These are phyloP conservation scores for Willaertia magna DNA, from an alignment of 208 protist genomes.

Conservation along the genomic window DNA sequence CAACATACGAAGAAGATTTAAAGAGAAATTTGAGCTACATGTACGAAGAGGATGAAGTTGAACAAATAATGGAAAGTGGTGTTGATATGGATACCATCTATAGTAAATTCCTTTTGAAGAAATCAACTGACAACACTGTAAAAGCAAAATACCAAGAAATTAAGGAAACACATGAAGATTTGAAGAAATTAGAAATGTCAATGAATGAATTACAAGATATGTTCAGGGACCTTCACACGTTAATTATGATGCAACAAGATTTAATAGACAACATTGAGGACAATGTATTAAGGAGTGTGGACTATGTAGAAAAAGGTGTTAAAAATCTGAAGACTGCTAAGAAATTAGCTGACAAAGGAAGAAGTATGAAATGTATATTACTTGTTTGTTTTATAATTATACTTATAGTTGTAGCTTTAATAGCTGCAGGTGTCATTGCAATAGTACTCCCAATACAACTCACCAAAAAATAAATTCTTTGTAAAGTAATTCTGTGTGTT, in stretches of 20 bases:
- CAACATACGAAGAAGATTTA: not conserved
- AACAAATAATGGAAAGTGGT: not conserved
- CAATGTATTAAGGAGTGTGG: slow-evolving; percentile 4
- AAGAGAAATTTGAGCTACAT: not conserved
- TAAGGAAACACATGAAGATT: slow-evolving; percentile 1
- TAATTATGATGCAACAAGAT: not conserved
- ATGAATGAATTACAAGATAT: slow-evolving; percentile 9
- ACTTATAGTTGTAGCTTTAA: not conserved
- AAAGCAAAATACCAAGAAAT: not conserved
- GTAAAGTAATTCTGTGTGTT: no score
- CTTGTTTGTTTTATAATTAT: not conserved
- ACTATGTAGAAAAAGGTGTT: not conserved
- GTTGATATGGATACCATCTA: not conserved
- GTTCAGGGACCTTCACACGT: not conserved
- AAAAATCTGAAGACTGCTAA: slow-evolving; percentile 11
- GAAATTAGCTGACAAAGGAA: not conserved
- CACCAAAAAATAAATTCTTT: no score
- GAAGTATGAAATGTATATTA: not conserved
- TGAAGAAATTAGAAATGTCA: not conserved
- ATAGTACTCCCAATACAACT: no score
- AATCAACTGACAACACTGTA: not conserved
- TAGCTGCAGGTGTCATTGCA: not conserved
- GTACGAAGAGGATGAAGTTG: not conserved
- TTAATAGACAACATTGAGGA: slow-evolving; percentile 13
- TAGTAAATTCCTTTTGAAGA: not conserved